Conservation (phyloP, 2,329 filamentous ascomycete species). For the Pestalotiopsis sp. region DNA sequence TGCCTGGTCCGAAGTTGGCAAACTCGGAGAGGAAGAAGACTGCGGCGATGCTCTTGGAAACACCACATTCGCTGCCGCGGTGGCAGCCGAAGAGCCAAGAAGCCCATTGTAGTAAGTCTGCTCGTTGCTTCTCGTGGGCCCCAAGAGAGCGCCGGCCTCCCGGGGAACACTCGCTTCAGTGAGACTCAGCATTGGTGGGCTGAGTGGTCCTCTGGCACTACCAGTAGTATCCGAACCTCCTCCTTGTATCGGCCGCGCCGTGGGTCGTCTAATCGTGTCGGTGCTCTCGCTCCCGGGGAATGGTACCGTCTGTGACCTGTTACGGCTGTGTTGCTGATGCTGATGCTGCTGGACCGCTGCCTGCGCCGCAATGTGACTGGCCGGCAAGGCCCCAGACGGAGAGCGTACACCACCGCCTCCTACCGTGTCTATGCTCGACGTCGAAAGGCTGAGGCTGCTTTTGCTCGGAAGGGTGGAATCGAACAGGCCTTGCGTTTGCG, state of each 20-base stretch:
- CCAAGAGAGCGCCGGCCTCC: constrained; percentile 55
- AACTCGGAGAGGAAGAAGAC: constrained; percentile 51
- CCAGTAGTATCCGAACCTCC: constrained; percentile 26
- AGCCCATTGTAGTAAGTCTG: constrained; percentile 64
- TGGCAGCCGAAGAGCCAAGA: constrained; percentile 65
- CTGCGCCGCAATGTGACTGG: constrained; percentile 82
- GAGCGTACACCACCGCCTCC: background rate
- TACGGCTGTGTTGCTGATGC: constrained; percentile 50
- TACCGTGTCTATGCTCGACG: constrained; percentile 42
- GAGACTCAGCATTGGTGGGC: constrained; percentile 64
- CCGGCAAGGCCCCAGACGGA: constrained; percentile 49
- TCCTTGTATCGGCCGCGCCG: constrained; percentile 23
- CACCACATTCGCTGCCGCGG: constrained; percentile 72
- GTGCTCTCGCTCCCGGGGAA: constrained; percentile 48
- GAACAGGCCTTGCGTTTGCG: constrained; percentile 76
- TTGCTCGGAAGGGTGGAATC: constrained; percentile 72
- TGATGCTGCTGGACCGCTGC: constrained; percentile 66
- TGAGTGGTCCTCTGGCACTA: constrained; percentile 50
- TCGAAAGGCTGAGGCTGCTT: constrained; percentile 56
- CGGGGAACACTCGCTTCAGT: constrained; percentile 67
- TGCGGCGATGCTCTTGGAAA: constrained; percentile 66
- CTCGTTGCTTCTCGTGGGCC: constrained; percentile 15
- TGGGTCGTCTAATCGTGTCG: constrained; percentile 43
- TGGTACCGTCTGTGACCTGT: constrained; percentile 76
- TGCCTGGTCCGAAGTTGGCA: constrained; percentile 36